Percentiles rank a stretch among this genome's conserved stretches.
These are phyloP conservation scores for Epichloe elymi DNA, from an alignment of 2,329 filamentous ascomycete species.

Conservation along the genomic window DNA sequence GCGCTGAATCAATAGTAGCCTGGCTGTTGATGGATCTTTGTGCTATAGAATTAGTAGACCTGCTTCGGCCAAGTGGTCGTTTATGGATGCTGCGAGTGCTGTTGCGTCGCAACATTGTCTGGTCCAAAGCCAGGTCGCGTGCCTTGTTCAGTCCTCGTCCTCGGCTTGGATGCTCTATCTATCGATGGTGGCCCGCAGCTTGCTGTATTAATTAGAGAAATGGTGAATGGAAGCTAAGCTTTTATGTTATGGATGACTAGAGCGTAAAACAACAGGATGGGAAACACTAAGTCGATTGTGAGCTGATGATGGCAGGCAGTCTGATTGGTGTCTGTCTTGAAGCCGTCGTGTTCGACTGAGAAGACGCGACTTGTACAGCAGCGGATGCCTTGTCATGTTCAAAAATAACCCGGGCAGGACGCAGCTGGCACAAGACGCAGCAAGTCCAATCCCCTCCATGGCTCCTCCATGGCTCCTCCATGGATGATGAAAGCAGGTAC, in stretches of 20 bases:
- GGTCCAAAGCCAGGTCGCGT: background rate
- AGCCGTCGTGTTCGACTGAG: background rate
- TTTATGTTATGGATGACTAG: background rate
- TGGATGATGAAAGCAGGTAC: background rate
- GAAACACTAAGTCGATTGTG: background rate
- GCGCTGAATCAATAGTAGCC: slow-evolving; percentile 34
- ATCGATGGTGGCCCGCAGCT: background rate
- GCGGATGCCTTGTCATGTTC: background rate
- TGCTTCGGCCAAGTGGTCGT: slow-evolving; percentile 34
- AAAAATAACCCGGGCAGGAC: background rate
- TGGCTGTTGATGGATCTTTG: slow-evolving; percentile 27
- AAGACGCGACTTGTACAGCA: background rate
- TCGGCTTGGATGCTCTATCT: background rate
- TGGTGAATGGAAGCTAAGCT: slow-evolving; percentile 1
- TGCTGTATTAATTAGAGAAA: slow-evolving; percentile 1
- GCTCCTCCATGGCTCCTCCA: background rate
- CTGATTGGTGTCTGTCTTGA: background rate
- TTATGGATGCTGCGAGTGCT: slow-evolving; percentile 29
- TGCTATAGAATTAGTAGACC: slow-evolving; percentile 35
- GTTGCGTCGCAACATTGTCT: slow-evolving; percentile 35
- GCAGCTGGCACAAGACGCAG: background rate
- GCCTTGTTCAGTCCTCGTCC: background rate
- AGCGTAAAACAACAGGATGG: background rate
- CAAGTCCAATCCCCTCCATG: background rate
- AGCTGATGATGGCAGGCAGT: background rate